A percentile compares a stretch with the other conserved stretches of the same genome.
These are phyloP conservation scores for Azolla pinnata DNA, from an alignment of 75 land plant genomes.

Conservation along the genomic window DNA sequence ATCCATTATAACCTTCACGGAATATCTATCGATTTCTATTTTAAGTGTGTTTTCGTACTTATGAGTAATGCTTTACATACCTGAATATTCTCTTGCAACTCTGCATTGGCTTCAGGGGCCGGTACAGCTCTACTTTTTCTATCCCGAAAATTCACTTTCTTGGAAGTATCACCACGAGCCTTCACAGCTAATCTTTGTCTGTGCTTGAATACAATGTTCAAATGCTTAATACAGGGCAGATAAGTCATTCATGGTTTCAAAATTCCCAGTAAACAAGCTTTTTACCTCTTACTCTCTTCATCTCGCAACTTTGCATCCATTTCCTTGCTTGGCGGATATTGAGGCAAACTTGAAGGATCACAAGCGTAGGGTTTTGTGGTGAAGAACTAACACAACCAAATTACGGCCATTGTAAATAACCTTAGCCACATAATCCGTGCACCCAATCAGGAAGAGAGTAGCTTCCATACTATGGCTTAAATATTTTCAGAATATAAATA, in stretches of 20 bases:
- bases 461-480: too few species aligned
- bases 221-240: not conserved
- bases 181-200: slow-evolving; percentile 32
- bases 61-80: too few species aligned
- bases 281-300: slow-evolving; percentile 58
- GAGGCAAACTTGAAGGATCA: slow-evolving; percentile 77
- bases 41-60: too few species aligned
- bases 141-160: slow-evolving; percentile 37
- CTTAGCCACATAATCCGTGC: not conserved
- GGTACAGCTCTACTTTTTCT: slow-evolving; percentile 50
- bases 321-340: slow-evolving; percentile 89
- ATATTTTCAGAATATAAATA: too few species aligned
- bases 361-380: slow-evolving; percentile 68
- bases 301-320: slow-evolving; percentile 66
- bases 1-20: too few species aligned
- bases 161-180: slow-evolving; percentile 31
- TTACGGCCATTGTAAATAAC: not conserved
- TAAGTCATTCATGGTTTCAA: not conserved
- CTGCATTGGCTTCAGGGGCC: slow-evolving; percentile 83
- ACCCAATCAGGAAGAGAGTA: not conserved
- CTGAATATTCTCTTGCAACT: slow-evolving; percentile 58
- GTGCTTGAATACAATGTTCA: slow-evolving; percentile 1
- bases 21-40: too few species aligned
- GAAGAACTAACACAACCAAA: slow-evolving; percentile 45
- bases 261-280: not conserved